Base-by-base conservation (phyloP, 2,329 filamentous ascomycete species). In the Sarocladium brachiariae region DNA sequence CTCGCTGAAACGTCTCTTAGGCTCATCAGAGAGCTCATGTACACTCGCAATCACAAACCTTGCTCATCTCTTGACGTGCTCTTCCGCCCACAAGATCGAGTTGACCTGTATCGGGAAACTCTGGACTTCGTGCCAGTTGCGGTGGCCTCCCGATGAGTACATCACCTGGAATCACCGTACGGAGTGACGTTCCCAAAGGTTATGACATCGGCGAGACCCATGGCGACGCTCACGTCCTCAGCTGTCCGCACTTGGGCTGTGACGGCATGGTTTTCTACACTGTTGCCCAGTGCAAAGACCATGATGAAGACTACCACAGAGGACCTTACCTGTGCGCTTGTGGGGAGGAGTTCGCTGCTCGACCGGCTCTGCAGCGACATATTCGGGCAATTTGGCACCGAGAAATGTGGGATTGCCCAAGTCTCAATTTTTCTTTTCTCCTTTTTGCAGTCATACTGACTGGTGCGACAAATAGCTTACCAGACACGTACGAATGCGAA, bases 251-350 rank as follows among this genome's bases (percentile, higher is more conserved):
- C 21, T 25, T 35, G 1, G 24, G 33, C 11, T 54, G 52, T 34
- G 48, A 52, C 19, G 52, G 34, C 8, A 37, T 50, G 13, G 13
- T 21, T 0, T 39, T 54, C 3, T 11, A 16, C 11, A 37, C 50
- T 0, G 6, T 39, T 1, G 27, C 41, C 1, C 50, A 50, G 13
- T 54, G 52, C 27, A n/a, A 14, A 3, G 19, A 14, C 5, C 52
- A 54, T 21, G 47, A 52, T 2, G 2, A 4, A 0, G 50, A 52
- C n/a, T 52, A 47, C 46, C 52, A 54, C 18, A 19, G 24, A 1
- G 52, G 41, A 0, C 52, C 52, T 1, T 54, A 54, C 24, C 11
- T 11, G 4, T 54, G 52, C 19, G 14, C 30, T 16, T 49, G 46
- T 25, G 31, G 25, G 16, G 33, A 49, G 16, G 23, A 16, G 18